Base-by-base conservation (phyloP, 768 basidiomycete genomes). In the Pleurotus tuoliensis region DNA sequence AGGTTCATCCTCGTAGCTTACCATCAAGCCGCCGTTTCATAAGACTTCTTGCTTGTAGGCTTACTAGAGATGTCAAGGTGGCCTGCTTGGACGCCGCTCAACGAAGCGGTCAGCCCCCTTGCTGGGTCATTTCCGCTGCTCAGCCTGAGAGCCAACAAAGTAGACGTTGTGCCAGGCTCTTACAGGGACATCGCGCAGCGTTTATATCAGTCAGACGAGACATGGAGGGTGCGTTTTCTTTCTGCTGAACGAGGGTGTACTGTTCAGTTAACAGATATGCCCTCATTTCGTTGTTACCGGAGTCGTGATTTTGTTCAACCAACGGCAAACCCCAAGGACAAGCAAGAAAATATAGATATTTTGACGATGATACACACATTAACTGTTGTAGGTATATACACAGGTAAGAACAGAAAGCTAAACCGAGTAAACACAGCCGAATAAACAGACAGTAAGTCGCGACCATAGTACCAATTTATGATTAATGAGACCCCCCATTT, bases 111-210 rank as follows among this genome's bases (percentile, higher is more conserved):
- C 7, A 12, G 94, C 4, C 90, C 91, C 2, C 71, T 97, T 9
- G 82, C 83, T 0, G 88, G 90, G 1, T 73, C 85, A 8, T 90
- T 96, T 72, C 88, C 90, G 0, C 20, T 20, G 20, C 20, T 20
- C 20, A 20, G 20, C 20, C 20, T 20, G 96, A 15, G 98, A 95
- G 1, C 92, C 88, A 76, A 99, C 98, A 20, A 20, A 69, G 96
- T 96, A 0, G 94, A 98, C 65, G 94, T 97, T 2, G 89, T 87
- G 5, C 92, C 91, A 22, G 96, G 93, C 0, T 76, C 98, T 3
- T 71, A 79, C 1, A 76, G 83, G 61, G 87, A 85, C 0, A 71
- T 84, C 1, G 91, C 83, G 0, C 86, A 89, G 58, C 73, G 76
- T 51, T 71, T 95, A 3, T 88, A 94, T 63, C 69, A 70, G 30